Base-by-base conservation (phyloP, 2,329 filamentous ascomycete species). In the Colletotrichum shisoi region DNA sequence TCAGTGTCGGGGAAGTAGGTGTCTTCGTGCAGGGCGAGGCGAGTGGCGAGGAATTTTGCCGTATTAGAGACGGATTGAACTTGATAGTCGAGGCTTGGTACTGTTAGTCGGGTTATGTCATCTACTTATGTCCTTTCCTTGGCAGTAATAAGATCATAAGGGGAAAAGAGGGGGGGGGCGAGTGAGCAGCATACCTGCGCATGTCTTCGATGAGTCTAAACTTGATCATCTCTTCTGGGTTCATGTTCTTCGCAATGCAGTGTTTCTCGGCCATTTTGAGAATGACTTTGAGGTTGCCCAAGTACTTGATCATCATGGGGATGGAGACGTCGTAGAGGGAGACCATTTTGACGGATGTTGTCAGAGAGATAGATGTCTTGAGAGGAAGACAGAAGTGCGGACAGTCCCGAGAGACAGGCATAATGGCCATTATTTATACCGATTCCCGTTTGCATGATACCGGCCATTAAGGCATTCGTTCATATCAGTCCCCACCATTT, bases 261-360 rank as follows among this genome's bases (percentile, higher is more conserved):
- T 69, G 64, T 17, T 59, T 12, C 39, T 69, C 67, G 4, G 67
- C 67, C 24, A 68, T 69, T 19, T 39, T 48, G 2, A 76, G 70
- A 15, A 76, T 62, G 6, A 27, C 40, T 3, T 72, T 73, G 4
- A 76, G 48, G 49, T 64, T 71, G 53, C 67, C 72, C 15, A 75
- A 72, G 62, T 71, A 75, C 57, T 74, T 76, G 67, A 73, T 62
- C 39, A 75, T 60, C 17, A 76, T 73, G 2, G 74, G 74, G 0
- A 75, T 62, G 9, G 68, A 70, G 49, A 59, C 53, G 1, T 54
- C 24, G 21, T 64, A 64, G 13, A 69, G 64, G 24, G 64, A 60
- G 40, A 69, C 59, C 67, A 69, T 69, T 9, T 44, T 42, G 42
- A 34, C 45, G 37, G 27, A 45, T 45, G 31, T 34, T 12, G 34